Evolutionary conservation across 2,329 filamentous ascomycete species (phyloP).

Genomic region (Colletotrichum cereale): DNA sequence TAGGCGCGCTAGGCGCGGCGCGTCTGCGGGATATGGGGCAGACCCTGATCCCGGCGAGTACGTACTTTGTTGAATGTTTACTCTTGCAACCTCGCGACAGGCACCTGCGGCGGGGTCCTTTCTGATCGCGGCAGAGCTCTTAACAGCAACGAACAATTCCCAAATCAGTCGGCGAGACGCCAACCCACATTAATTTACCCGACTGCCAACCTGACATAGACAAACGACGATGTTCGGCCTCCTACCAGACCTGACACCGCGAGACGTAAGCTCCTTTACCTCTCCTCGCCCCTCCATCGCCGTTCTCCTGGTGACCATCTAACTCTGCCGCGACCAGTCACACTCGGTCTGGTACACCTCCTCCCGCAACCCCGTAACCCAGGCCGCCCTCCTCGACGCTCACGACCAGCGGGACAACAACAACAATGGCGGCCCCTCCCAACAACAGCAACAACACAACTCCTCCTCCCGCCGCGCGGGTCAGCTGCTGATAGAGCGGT

Average conservation of each 20-base stretch:
- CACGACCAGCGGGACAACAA: constrained; percentile 49
- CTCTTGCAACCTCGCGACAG: constrained; percentile 26
- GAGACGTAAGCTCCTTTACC: constrained; percentile 68
- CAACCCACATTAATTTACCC: neutral
- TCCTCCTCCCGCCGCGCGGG: constrained; percentile 49
- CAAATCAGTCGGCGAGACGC: neutral
- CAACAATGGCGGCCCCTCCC: constrained; percentile 41
- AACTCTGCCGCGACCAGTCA: constrained; percentile 61
- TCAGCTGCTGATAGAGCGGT: constrained; percentile 65
- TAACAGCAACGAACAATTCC: neutral
- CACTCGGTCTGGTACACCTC: constrained; percentile 82
- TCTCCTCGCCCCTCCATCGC: neutral
- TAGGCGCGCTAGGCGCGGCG: constrained; percentile 38
- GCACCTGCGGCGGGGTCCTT: constrained; percentile 18
- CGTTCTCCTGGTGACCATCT: constrained; percentile 7
- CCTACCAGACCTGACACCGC: constrained; percentile 76
- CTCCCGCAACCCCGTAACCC: constrained; percentile 63
- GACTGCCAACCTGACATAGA: neutral
- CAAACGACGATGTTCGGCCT: constrained; percentile 67
- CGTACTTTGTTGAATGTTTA: constrained; percentile 37
- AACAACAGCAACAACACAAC: constrained; percentile 45
- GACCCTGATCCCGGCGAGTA: constrained; percentile 22
- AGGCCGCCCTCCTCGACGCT: constrained; percentile 51
- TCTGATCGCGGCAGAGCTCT: constrained; percentile 2
- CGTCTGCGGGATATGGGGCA: constrained; percentile 34